Conservation (phyloP, 225 moss, liverwort and hornwort genomes). For the Pleurozium schreberi region DNA sequence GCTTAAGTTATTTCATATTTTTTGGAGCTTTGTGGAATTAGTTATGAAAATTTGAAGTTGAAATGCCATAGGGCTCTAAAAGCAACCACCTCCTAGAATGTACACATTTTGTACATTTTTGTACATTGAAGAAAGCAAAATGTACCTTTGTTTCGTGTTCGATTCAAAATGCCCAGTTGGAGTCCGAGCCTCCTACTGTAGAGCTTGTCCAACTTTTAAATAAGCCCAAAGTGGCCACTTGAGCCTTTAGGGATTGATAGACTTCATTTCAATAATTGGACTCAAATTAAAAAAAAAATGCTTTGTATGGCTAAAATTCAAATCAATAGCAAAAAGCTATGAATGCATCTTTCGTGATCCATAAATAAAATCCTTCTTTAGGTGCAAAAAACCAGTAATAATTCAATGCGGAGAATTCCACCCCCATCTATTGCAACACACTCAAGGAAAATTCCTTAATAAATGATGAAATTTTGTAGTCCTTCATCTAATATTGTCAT, state of each 20-base stretch:
- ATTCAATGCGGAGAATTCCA: neutral
- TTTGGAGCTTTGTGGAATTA: too few species aligned
- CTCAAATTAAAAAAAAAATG: neutral
- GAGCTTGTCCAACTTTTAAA: neutral
- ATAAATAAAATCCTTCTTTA: neutral
- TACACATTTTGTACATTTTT: too few species aligned
- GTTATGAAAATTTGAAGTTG: too few species aligned
- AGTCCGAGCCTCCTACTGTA: too few species aligned
- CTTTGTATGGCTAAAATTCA: neutral
- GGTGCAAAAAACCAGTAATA: neutral
- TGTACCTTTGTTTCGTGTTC: too few species aligned
- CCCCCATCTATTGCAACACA: neutral
- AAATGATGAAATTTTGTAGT: neutral
- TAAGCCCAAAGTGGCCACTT: neutral
- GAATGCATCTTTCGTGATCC: rapidly evolving
- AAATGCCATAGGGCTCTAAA: too few species aligned
- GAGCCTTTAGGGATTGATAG: rapidly evolving
- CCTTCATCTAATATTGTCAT: neutral
- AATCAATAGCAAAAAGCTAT: neutral
- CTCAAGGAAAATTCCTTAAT: rapidly evolving
- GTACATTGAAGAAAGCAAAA: too few species aligned
- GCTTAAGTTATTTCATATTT: too few species aligned
- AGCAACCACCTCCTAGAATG: too few species aligned
- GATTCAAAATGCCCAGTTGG: too few species aligned
- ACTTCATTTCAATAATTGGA: neutral